Conservation (phyloP, 768 basidiomycete genomes). For the Tricholoma bakamatsutake region DNA sequence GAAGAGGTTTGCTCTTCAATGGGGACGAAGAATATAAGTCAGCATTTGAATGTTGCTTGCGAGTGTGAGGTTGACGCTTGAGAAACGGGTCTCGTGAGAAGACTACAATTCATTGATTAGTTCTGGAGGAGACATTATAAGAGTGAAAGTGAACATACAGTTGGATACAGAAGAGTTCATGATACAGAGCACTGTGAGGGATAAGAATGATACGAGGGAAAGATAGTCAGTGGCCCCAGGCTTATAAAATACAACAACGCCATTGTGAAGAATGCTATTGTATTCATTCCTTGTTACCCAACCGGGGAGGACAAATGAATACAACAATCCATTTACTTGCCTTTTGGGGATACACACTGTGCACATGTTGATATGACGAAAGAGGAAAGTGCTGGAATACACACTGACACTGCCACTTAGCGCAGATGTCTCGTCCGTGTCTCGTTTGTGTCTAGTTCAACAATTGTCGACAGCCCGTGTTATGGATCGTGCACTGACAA, state of each 20-base stretch:
- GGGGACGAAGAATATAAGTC: conserved; percentile 14
- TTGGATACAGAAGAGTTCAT: conserved; percentile 24
- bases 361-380: too few relatives aligned
- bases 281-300: conserved; percentile 7
- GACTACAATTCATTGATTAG: conserved; percentile 15
- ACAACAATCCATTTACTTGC: conserved; percentile 16
- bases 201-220: conserved; percentile 8
- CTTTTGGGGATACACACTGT: conserved; percentile 21
- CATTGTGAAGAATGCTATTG: neutral
- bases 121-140: neutral
- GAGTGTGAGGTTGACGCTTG: conserved; percentile 25
- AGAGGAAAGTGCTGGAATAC: too few relatives aligned
- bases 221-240: neutral
- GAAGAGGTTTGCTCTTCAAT: conserved; percentile 16
- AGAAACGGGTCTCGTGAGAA: conserved; percentile 28
- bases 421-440: too few relatives aligned
- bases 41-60: conserved; percentile 9
- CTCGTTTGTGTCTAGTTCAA: too few relatives aligned
- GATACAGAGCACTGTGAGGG: neutral
- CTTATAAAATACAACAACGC: conserved; percentile 18
- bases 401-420: too few relatives aligned
- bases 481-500: too few relatives aligned
- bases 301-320: conserved; percentile 20
- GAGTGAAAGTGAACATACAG: conserved; percentile 18
- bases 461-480: too few relatives aligned